Base-by-base conservation (phyloP, 768 basidiomycete species). In the Agaricus bisporus region DNA sequence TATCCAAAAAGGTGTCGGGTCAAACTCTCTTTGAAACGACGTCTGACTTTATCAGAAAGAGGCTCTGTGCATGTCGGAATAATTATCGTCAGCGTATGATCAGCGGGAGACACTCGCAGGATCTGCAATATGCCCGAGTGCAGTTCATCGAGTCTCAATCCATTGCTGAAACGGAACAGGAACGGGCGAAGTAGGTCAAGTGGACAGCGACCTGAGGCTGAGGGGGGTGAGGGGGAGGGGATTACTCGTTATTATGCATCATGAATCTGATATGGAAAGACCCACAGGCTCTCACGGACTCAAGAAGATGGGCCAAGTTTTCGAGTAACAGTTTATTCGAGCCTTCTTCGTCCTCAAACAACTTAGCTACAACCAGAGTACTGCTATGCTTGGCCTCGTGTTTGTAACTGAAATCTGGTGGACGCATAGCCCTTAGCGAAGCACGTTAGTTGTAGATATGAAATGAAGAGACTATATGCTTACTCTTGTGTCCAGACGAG, bases 391-490 rank as follows among this genome's bases (percentile, higher is more conserved):
- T 79, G 5, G 88, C 84, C 63, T 90, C 86, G 59, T 87, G 83
- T 57, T 86, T 88, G 71, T 91, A 91, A 66, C 83, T 88, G 62
- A 90, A 88, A 66, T 91, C 88, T 0, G 79, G 76, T 0, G 86
- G 86, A 43, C 79, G 75, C 37, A 73, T 68, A 12, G 75, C 73
- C 63, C 88, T 88, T 64, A 11, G 56, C 12, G 53, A 54, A 32
- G 28, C 37, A 37, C 17, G 44, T 56, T 14, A 56, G 20, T 20
- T 51, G n/a, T 5, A 38, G 3, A 20, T 58, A 36, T 32, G 11
- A 11, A 9, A 55, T 56, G 9, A 14, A 43, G 14, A 43, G 8
- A 44, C 22, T 20, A 39, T 48, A 5, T n/a, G 73, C 82, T 50
- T 58, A 88, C 89, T 91, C 89, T 61, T 90, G 85, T 22, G 82